These are phyloP conservation scores for Xylaria sp. DNA, from an alignment of 2,329 filamentous ascomycete species.

Conservation along the genomic window DNA sequence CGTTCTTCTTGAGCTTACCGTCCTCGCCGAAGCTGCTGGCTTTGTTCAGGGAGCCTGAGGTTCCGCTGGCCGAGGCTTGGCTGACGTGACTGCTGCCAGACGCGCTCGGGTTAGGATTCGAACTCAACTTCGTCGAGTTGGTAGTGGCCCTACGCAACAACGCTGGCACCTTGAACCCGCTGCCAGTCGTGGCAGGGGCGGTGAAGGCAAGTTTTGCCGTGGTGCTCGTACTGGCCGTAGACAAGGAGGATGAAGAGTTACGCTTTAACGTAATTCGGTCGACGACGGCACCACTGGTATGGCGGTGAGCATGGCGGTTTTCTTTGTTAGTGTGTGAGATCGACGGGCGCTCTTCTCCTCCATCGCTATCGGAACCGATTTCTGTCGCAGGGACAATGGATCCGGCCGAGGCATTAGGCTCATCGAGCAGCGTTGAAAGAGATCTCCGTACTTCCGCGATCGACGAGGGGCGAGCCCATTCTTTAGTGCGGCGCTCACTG, in stretches of 20 bases:
- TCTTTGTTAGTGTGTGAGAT: conserved; percentile 59
- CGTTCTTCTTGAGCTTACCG: conserved; percentile 69
- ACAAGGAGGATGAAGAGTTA: conserved; percentile 44
- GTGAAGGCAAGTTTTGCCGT: conserved; percentile 67
- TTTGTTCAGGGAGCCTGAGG: conserved; percentile 26
- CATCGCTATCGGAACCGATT: conserved; percentile 65
- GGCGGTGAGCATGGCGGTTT: conserved; percentile 52
- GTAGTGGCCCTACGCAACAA: conserved; percentile 80
- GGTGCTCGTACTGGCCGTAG: conserved; percentile 36
- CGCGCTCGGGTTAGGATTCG: conserved; percentile 44
- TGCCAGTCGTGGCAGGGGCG: conserved; percentile 54
- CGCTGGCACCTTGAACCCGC: conserved; percentile 73
- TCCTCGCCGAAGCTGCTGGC: conserved; percentile 57
- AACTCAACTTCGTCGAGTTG: conserved; percentile 61
- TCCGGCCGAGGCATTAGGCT: conserved; percentile 61
- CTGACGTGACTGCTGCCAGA: conserved; percentile 18
- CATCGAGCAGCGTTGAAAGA: conserved; percentile 84
- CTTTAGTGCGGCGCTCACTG: conserved; percentile 70
- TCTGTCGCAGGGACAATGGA: conserved; percentile 61
- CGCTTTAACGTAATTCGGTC: conserved; percentile 80
- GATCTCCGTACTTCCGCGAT: conserved; percentile 85
- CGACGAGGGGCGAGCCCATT: conserved; percentile 75
- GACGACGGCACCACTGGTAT: conserved; percentile 63
- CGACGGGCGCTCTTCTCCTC: conserved; percentile 52
- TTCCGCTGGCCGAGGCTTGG: conserved; percentile 21